Percentiles rank a stretch among this genome's conserved stretches.
These are phyloP conservation scores for Fusarium pseudoanthophilum DNA, from an alignment of 2,329 filamentous ascomycete genomes.

Conservation along the genomic window DNA sequence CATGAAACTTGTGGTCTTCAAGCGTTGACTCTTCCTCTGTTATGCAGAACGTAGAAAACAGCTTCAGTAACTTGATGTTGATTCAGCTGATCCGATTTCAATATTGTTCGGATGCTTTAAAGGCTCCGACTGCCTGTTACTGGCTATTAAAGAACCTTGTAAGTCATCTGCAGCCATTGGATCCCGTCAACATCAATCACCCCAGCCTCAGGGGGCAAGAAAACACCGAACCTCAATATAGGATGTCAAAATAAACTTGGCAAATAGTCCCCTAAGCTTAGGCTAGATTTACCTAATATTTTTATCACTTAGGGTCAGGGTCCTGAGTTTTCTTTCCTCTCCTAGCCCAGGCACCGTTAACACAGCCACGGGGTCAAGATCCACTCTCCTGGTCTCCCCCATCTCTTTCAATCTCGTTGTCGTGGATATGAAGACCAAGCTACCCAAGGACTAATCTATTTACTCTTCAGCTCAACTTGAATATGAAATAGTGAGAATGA, in stretches of 20 bases:
- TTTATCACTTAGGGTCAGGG: too few relatives aligned
- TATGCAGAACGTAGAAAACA: neutral
- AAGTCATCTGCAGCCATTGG: slow-evolving; percentile 11
- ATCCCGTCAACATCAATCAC: slow-evolving; percentile 26
- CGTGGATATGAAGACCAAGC: neutral
- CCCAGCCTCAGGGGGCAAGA: neutral
- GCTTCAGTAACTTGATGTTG: neutral
- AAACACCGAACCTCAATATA: too few relatives aligned
- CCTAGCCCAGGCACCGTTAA: slow-evolving; percentile 13
- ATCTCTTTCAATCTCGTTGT: slow-evolving; percentile 17
- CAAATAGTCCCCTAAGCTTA: too few relatives aligned
- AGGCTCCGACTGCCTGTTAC: neutral
- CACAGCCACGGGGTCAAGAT: slow-evolving; percentile 33
- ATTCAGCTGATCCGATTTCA: neutral
- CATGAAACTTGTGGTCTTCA: slow-evolving; percentile 10
- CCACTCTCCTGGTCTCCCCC: slow-evolving; percentile 12
- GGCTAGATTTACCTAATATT: too few relatives aligned
- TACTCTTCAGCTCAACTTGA: neutral
- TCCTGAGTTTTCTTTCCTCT: too few relatives aligned
- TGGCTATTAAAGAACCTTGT: neutral
- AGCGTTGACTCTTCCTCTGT: neutral
- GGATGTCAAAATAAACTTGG: too few relatives aligned
- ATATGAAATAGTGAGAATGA: neutral
- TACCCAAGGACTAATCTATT: neutral
- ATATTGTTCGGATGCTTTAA: neutral